Conservation (phyloP, 179 eudicot genomes). For the Heliamphora pulchella region DNA sequence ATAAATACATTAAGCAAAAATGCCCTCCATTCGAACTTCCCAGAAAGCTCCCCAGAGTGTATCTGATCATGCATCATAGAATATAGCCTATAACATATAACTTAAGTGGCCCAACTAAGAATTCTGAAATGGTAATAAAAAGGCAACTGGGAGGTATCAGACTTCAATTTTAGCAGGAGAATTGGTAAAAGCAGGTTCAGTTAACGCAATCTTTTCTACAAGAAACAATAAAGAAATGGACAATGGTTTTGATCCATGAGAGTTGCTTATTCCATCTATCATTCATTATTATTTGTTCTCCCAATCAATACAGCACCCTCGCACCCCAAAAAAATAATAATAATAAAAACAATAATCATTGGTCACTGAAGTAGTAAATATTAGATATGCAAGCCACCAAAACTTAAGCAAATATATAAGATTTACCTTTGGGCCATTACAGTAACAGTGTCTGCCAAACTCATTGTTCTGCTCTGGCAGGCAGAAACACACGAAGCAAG, state of each 20-base stretch:
- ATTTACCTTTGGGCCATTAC: conserved; percentile 87
- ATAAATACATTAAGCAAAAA: background rate
- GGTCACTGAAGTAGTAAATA: background rate
- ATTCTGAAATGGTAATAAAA: background rate
- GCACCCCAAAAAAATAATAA: no score
- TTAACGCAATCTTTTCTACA: background rate
- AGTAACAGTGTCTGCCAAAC: conserved; percentile 82
- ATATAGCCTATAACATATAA: background rate
- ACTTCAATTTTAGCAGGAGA: no score
- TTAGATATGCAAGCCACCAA: conserved; percentile 7
- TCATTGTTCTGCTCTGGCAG: conserved; percentile 89
- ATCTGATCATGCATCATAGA: background rate
- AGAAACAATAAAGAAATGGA: background rate
- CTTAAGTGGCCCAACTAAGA: background rate
- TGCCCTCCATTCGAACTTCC: background rate
- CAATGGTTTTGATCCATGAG: background rate
- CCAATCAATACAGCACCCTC: no score
- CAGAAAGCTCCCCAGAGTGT: background rate
- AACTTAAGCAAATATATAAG: background rate
- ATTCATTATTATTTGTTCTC: background rate
- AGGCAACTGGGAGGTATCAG: background rate
- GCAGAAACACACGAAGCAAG: conserved; percentile 98
- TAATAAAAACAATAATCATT: no score
- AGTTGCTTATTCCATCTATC: background rate
- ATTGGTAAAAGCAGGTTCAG: background rate